Evolutionary conservation across 2,329 filamentous ascomycete genomes (phyloP).

Genomic region (Fusarium armeniacum): DNA sequence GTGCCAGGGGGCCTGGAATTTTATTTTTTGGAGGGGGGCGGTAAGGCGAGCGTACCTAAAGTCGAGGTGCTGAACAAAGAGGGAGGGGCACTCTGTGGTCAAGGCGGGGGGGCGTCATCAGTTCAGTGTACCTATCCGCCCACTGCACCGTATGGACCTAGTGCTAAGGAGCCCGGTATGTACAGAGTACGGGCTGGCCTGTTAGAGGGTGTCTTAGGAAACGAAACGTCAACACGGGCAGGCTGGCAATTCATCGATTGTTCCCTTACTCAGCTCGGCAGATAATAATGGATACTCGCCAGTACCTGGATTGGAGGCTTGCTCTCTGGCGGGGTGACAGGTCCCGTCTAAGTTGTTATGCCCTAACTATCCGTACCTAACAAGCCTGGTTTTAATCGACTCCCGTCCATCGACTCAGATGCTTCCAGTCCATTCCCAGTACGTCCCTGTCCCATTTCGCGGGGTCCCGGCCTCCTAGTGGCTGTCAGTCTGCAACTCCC

Average conservation of each 20-base stretch:
- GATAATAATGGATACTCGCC: conserved; percentile 20
- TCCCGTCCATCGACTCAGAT: conserved; percentile 6
- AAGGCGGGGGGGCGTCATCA: conserved; percentile 31
- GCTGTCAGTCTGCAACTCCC: conserved; percentile 34
- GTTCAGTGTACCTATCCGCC: not conserved
- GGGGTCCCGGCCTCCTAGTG: conserved; percentile 41
- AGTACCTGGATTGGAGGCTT: conserved; percentile 17
- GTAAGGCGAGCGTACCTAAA: conserved; percentile 21
- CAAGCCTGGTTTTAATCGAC: conserved; percentile 2
- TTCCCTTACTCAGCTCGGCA: conserved; percentile 35
- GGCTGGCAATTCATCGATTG: not conserved
- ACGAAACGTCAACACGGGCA: not conserved
- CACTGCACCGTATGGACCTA: too few species aligned
- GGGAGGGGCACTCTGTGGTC: conserved; percentile 32
- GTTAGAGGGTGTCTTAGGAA: not conserved
- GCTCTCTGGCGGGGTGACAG: conserved; percentile 31
- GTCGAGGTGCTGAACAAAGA: conserved; percentile 36
- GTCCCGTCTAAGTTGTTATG: conserved; percentile 1
- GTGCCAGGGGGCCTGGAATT: conserved; percentile 28
- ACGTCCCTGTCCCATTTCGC: conserved; percentile 34
- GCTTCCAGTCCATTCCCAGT: conserved; percentile 35
- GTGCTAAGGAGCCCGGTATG: too few species aligned
- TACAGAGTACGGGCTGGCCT: conserved; percentile 7
- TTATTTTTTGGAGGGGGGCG: conserved; percentile 24
- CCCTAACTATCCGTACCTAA: not conserved